phyloP scores from a whole-genome alignment of 305 asterid genomes.

The Fraxinus greggii region DNA sequence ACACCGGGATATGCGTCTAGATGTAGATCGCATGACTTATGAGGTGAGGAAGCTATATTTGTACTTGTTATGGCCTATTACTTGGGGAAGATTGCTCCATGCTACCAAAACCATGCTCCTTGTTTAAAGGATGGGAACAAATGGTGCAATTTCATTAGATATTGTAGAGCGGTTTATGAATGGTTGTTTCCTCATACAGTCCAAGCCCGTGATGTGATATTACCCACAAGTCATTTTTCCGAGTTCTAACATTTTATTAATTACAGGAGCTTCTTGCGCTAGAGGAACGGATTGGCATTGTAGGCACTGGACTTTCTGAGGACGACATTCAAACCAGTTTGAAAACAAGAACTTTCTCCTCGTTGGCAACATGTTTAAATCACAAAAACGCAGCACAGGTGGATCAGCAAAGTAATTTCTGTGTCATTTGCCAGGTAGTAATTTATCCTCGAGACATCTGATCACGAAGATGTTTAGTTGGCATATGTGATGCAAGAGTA shows the following conservation, averaged over 20 bases:
- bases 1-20: slow-evolving; percentile 90
- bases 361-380: slow-evolving; percentile 27
- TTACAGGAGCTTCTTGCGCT: slow-evolving; percentile 74
- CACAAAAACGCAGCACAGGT: slow-evolving; percentile 33
- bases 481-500: background rate
- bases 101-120: background rate
- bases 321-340: slow-evolving; percentile 36
- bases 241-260: slow-evolving; percentile 9
- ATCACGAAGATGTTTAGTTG: background rate
- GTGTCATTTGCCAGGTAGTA: slow-evolving; percentile 80
- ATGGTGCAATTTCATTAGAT: background rate
- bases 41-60: background rate
- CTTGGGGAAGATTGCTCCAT: background rate
- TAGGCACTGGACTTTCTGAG: slow-evolving; percentile 53
- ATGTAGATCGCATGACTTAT: slow-evolving; percentile 88
- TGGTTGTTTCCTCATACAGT: background rate
- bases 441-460: background rate
- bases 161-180: background rate
- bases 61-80: background rate
- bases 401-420: slow-evolving; percentile 51
- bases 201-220: background rate
- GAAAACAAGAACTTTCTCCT: slow-evolving; percentile 43
- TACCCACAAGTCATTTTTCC: background rate
- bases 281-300: slow-evolving; percentile 70
- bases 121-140: background rate